These are phyloP conservation scores for Aspergillus felis DNA, from an alignment of 2,329 filamentous ascomycete genomes.

Conservation along the genomic window DNA sequence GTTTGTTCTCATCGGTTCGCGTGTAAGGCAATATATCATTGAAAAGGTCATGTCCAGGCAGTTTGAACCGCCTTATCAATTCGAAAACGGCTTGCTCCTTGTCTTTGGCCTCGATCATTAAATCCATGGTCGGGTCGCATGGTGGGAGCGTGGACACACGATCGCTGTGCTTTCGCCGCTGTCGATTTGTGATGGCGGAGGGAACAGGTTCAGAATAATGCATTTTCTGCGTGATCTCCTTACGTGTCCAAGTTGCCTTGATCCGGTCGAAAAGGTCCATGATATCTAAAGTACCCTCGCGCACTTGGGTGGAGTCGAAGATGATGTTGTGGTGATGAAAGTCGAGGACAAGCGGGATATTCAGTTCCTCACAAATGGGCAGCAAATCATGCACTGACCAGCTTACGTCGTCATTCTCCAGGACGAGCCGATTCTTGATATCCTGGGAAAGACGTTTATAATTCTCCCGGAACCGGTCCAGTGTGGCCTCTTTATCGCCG, in stretches of 20 bases:
- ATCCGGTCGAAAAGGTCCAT: conserved; percentile 72
- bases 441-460: conserved; percentile 64
- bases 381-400: conserved; percentile 92
- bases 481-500: conserved; percentile 75
- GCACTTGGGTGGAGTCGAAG: conserved; percentile 67
- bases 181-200: conserved; percentile 70
- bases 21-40: conserved; percentile 75
- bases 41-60: conserved; percentile 73
- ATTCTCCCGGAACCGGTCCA: conserved; percentile 73
- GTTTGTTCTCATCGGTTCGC: conserved; percentile 69
- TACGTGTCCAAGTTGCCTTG: conserved; percentile 75
- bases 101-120: conserved; percentile 99
- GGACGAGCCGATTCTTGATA: conserved; percentile 74
- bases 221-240: conserved; percentile 90
- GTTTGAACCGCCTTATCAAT: conserved; percentile 80
- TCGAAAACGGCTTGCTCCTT: conserved; percentile 97
- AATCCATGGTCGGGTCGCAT: conserved; percentile 76
- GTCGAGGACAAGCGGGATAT: conserved; percentile 88
- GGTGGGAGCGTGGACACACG: conserved; percentile 77
- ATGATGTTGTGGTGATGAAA: conserved; percentile 96
- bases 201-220: conserved; percentile 84
- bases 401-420: conserved; percentile 91
- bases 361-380: conserved; percentile 86
- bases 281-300: conserved; percentile 83
- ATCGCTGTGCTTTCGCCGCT: conserved; percentile 80